These are phyloP conservation scores for Geotrichum cucujoidarum DNA, from an alignment of 1,139 yeast genomes.

Conservation along the genomic window DNA sequence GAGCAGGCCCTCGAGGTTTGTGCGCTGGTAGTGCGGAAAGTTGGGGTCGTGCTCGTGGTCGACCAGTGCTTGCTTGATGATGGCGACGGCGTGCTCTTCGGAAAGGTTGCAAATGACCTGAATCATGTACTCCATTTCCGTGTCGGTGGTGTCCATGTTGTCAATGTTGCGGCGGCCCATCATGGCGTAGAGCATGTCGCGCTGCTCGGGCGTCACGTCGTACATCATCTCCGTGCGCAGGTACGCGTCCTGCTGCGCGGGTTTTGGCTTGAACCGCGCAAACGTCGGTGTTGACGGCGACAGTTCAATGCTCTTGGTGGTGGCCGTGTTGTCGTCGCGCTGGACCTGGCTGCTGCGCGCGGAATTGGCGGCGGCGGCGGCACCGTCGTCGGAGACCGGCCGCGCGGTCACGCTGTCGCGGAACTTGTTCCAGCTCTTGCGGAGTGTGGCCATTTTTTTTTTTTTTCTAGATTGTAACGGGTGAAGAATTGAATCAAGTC, in stretches of 20 bases:
- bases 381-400: background rate
- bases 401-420: slow-evolving; percentile 1
- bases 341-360: background rate
- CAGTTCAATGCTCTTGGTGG: too few relatives aligned
- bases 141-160: slow-evolving; percentile 17
- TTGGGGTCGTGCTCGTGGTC: slow-evolving; percentile 49
- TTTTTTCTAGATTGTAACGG: slow-evolving; percentile 14
- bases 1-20: slow-evolving; percentile 30
- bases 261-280: slow-evolving; percentile 1
- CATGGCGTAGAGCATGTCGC: slow-evolving; percentile 17
- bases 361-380: background rate
- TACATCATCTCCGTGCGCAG: slow-evolving; percentile 14
- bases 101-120: slow-evolving; percentile 18
- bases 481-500: slow-evolving; percentile 9
- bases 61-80: slow-evolving; percentile 38
- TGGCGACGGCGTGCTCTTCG: slow-evolving; percentile 25
- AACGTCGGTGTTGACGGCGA: background rate
- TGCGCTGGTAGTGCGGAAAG: slow-evolving; percentile 40
- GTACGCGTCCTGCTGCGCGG: slow-evolving; percentile 13
- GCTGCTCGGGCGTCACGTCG: slow-evolving; percentile 19
- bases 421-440: slow-evolving; percentile 11
- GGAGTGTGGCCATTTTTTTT: slow-evolving; percentile 7
- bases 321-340: background rate
- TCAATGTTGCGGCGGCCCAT: slow-evolving; percentile 19
- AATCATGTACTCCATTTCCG: slow-evolving; percentile 20